Conservation (phyloP, 148 eudicot genomes). For the Cornus controversa region DNA sequence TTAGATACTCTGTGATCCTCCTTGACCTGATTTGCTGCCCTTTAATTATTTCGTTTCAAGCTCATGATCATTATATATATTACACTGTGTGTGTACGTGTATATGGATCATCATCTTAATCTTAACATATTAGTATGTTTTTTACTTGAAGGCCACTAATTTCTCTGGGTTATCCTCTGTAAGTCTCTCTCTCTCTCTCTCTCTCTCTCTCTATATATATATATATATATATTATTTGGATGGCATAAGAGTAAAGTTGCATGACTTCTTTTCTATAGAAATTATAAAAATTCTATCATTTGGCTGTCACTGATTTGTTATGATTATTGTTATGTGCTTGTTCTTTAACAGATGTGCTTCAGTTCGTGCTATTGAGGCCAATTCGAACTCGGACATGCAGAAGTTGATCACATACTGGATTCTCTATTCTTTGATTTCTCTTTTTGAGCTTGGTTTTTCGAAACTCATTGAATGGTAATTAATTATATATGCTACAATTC, state of each 20-base stretch:
- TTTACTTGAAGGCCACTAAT: slow-evolving; percentile 27
- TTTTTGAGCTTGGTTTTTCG: slow-evolving; percentile 10
- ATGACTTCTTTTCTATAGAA: background rate
- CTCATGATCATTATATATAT: background rate
- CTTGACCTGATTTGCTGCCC: background rate
- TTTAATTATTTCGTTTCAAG: background rate
- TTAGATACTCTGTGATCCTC: background rate
- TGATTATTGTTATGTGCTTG: background rate
- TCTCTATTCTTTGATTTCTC: background rate
- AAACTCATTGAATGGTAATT: background rate
- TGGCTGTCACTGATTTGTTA: background rate
- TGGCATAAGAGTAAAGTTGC: background rate
- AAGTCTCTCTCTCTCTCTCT: slow-evolving; percentile 16
- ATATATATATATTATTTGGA: no score
- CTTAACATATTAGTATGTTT: background rate
- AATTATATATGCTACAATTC: background rate
- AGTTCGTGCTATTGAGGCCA: slow-evolving; percentile 2
- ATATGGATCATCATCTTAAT: background rate
- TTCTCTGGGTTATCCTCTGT: slow-evolving; percentile 34
- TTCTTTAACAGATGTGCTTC: slow-evolving; percentile 10
- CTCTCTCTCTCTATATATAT: background rate
- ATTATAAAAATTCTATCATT: no score
- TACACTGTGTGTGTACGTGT: no score
- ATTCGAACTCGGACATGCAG: slow-evolving; percentile 5
- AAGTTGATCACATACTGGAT: background rate